These are phyloP conservation scores for Candida ascalaphidarum DNA, from an alignment of 805 yeast species.

Conservation along the genomic window DNA sequence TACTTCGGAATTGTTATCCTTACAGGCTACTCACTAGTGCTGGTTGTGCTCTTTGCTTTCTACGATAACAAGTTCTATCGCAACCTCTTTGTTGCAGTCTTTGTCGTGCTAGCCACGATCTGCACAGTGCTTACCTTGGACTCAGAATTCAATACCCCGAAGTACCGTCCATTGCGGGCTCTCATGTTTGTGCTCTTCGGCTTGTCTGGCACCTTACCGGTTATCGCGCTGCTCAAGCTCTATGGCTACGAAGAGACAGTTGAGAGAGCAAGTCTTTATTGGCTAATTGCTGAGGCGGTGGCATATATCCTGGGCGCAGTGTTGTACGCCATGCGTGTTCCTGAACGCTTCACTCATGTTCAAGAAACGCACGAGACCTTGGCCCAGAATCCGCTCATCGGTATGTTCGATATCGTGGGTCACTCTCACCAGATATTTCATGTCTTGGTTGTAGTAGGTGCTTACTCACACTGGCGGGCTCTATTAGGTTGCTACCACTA, in stretches of 20 bases:
- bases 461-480: slow-evolving; percentile 64
- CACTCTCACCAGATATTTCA: slow-evolving; percentile 86
- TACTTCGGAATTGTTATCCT: slow-evolving; percentile 67
- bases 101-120: slow-evolving; percentile 45
- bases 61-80: slow-evolving; percentile 34
- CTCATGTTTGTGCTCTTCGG: slow-evolving; percentile 76
- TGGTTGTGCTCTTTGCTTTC: slow-evolving; percentile 30
- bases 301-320: slow-evolving; percentile 75
- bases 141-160: slow-evolving; percentile 57
- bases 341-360: slow-evolving; percentile 48
- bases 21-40: slow-evolving; percentile 35
- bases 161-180: slow-evolving; percentile 73
- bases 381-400: slow-evolving; percentile 8
- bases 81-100: slow-evolving; percentile 34
- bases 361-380: slow-evolving; percentile 11
- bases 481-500: slow-evolving; percentile 35
- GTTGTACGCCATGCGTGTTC: slow-evolving; percentile 69
- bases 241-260: slow-evolving; percentile 45
- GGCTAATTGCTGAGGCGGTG: slow-evolving; percentile 62
- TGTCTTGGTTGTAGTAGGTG: slow-evolving; percentile 67
- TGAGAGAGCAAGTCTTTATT: slow-evolving; percentile 45
- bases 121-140: slow-evolving; percentile 60
- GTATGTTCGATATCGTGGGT: slow-evolving; percentile 56
- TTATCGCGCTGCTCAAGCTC: slow-evolving; percentile 39
- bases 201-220: slow-evolving; percentile 65